Evolutionary conservation across 306 rosid species (phyloP), one percentile per base, ranked within the genome.

Genomic region (Betula pendula): DNA sequence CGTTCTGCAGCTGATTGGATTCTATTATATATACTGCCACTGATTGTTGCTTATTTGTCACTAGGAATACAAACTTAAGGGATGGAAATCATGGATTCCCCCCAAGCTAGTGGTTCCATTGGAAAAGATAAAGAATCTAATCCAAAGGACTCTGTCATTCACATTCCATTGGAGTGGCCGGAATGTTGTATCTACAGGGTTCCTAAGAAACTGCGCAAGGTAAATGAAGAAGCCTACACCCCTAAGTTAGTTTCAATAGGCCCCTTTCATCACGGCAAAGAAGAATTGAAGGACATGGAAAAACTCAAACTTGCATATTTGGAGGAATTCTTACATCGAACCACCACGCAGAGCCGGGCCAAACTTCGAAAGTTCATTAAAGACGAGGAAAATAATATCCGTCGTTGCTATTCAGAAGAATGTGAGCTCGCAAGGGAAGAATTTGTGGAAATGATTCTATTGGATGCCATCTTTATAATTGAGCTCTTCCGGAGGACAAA

Each of bases 241-340:
- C 80, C 84, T 12, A 75, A 74, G 47, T 22, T 81, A 10, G 33
- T 81, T 4, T 81, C 84, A 7, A 75, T 81, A 2, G 84, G 84
- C 49, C 80, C 67, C 27, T 60, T 69, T 24, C 84, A 75, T 76
- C 16, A 75, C 16, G 19, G 50, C 11, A 27, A 27, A 1, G 25
- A 19, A 16, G 49, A 60, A n/a, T 33, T 75, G 49, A 10, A 12
- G 47, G 48, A 77, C 8, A 75, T 81, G 80, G 59, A 75, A 9
- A 1, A 0, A 6, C 43, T 25, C 6, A 80, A 74, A 8, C 3
- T 2, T 0, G 52, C 1, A 7, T 68, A 45, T 33, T 20, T 9
- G 24, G 0, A 40, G 5, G 22, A 31, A 0, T 49, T 67, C 15
- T 1, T 0, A 5, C 0, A 0, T 20, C 66, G 71, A 8, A 1